Conservation (phyloP, 441 rosid genomes). For the Aleurites moluccanus region DNA sequence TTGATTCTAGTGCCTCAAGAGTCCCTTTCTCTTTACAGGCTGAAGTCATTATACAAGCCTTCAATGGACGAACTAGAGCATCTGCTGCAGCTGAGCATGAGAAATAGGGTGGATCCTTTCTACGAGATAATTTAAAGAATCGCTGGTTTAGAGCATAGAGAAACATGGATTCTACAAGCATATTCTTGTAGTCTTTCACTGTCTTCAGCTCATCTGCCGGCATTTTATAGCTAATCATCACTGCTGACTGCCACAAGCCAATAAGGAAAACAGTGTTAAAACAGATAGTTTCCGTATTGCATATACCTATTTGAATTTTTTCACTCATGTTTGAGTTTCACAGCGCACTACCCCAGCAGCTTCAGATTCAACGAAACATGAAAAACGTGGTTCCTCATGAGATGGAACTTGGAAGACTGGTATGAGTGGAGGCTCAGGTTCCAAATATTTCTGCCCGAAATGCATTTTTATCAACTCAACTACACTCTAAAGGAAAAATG, state of each 20-base stretch:
- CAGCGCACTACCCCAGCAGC: conserved; percentile 78
- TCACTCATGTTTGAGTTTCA: conserved; percentile 11
- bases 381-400: conserved; percentile 74
- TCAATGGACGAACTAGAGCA: conserved; percentile 71
- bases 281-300: conserved; percentile 12
- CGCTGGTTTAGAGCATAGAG: conserved; percentile 90
- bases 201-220: conserved; percentile 73
- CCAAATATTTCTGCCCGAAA: conserved; percentile 58
- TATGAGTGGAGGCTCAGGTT: conserved; percentile 45
- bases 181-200: conserved; percentile 73
- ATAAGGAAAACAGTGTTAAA: conserved; percentile 21
- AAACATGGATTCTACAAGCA: conserved; percentile 90
- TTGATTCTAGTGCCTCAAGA: conserved; percentile 75
- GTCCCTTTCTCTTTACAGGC: conserved; percentile 89
- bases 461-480: conserved; percentile 82
- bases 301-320: not conserved
- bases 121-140: conserved; percentile 84
- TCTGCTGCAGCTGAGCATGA: conserved; percentile 92
- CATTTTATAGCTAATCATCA: conserved; percentile 94
- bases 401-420: conserved; percentile 75
- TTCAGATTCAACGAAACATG: conserved; percentile 87
- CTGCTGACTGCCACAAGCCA: conserved; percentile 70
- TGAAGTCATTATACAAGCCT: conserved; percentile 85
- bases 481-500: conserved; percentile 50
- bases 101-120: conserved; percentile 82